Conservation (phyloP, 106 monocot genomes). For the Agapanthus africanus region DNA sequence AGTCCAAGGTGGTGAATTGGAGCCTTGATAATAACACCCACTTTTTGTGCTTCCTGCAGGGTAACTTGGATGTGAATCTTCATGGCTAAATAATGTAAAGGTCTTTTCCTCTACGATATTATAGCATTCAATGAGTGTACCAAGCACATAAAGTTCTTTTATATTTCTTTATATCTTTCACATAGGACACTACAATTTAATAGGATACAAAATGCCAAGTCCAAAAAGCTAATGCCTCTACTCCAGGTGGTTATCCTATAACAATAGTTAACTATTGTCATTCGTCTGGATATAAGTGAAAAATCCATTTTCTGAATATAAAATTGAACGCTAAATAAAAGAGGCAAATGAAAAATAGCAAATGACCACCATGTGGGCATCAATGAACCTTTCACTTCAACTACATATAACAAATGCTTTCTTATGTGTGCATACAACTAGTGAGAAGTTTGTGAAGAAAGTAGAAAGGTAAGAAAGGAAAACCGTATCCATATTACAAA, state of each 20-base stretch:
- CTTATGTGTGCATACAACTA: no score
- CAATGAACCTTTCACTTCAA: neutral
- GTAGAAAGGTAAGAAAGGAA: neutral
- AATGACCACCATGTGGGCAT: neutral
- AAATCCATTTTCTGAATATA: neutral
- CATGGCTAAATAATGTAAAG: neutral
- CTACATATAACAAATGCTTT: no score
- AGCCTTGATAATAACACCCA: neutral
- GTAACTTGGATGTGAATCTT: neutral
- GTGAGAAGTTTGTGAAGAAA: constrained; percentile 2
- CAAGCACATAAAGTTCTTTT: neutral
- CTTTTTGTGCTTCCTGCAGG: neutral
- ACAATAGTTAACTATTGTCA: neutral
- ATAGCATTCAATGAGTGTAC: neutral
- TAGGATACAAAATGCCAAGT: neutral
- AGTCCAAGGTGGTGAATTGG: neutral
- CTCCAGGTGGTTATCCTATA: neutral
- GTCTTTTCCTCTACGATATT: neutral
- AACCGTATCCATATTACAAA: neutral
- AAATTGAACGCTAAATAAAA: neutral
- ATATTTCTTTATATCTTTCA: neutral
- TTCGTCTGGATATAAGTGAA: no score
- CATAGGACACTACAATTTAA: neutral
- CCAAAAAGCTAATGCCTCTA: neutral
- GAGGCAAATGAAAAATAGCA: neutral